These are phyloP conservation scores for Gardenia jasminoides DNA, from an alignment of 257 asterid species.

Conservation along the genomic window DNA sequence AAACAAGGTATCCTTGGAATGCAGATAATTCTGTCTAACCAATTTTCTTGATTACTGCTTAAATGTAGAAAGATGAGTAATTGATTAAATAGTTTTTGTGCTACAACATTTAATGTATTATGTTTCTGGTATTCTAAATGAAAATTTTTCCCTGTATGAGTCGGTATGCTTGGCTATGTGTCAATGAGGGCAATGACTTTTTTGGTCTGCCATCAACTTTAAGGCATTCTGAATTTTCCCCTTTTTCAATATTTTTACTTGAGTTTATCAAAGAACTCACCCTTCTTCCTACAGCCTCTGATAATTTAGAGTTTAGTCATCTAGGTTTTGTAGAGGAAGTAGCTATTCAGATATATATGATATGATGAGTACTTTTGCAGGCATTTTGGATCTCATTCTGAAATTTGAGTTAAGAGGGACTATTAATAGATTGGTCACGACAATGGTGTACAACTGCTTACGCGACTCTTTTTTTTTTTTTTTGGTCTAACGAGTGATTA, in stretches of 20 bases:
- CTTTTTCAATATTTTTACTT: not conserved
- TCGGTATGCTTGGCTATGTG: not conserved
- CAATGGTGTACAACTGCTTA: not conserved
- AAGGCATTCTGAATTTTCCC: not conserved
- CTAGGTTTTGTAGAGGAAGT: not conserved
- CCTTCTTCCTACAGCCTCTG: conserved; percentile 1
- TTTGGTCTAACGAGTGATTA: too few relatives aligned
- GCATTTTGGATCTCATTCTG: not conserved
- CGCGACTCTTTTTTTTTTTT: not conserved
- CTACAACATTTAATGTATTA: not conserved
- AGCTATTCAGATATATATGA: not conserved
- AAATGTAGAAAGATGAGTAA: not conserved
- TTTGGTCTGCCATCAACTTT: conserved; percentile 10
- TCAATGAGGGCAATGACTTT: not conserved
- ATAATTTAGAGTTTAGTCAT: not conserved
- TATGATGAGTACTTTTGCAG: not conserved
- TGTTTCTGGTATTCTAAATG: not conserved
- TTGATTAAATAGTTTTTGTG: not conserved
- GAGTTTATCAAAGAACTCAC: not conserved
- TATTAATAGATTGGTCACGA: not conserved
- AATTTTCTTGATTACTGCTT: not conserved
- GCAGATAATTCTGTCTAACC: not conserved
- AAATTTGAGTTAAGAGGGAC: not conserved
- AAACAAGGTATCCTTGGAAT: not conserved
- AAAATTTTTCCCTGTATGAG: not conserved